phyloP scores from a whole-genome alignment of 345 rosid species.

The Rhodomyrtus tomentosa region DNA sequence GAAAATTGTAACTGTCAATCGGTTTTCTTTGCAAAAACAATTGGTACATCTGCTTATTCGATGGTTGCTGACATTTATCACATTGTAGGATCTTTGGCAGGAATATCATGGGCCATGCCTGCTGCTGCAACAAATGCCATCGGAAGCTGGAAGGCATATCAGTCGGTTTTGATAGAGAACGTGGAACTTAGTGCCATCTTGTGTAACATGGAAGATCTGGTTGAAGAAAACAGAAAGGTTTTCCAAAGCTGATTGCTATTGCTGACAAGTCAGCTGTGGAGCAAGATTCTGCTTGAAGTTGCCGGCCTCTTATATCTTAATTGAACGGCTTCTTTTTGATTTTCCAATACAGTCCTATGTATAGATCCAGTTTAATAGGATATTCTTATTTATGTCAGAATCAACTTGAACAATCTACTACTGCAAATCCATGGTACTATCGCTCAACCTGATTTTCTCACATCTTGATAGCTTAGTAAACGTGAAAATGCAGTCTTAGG shows the following conservation, averaged over 20 bases:
- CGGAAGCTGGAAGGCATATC: fast-evolving
- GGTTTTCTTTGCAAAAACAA: not conserved
- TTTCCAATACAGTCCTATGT: not conserved
- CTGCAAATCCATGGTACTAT: not conserved
- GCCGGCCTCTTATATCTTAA: not conserved
- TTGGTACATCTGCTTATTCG: not conserved
- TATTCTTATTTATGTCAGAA: not conserved
- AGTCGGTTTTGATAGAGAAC: not conserved
- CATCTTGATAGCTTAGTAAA: not conserved
- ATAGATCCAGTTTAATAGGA: not conserved
- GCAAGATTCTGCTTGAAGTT: not conserved
- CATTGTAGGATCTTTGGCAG: not conserved
- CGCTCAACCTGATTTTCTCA: not conserved
- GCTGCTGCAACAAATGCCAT: not conserved
- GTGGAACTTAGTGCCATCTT: not conserved
- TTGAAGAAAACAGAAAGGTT: not conserved
- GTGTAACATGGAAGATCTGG: not conserved
- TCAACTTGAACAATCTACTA: not conserved
- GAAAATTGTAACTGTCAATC: not conserved
- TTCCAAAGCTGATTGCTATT: not conserved
- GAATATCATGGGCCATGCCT: not conserved
- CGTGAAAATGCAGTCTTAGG: not conserved
- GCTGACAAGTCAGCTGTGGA: not conserved
- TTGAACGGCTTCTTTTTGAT: not conserved
- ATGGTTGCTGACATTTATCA: not conserved